Base-by-base conservation (phyloP, 1,284 basidiomycete genomes). In the Ceratobasidium theobromae region DNA sequence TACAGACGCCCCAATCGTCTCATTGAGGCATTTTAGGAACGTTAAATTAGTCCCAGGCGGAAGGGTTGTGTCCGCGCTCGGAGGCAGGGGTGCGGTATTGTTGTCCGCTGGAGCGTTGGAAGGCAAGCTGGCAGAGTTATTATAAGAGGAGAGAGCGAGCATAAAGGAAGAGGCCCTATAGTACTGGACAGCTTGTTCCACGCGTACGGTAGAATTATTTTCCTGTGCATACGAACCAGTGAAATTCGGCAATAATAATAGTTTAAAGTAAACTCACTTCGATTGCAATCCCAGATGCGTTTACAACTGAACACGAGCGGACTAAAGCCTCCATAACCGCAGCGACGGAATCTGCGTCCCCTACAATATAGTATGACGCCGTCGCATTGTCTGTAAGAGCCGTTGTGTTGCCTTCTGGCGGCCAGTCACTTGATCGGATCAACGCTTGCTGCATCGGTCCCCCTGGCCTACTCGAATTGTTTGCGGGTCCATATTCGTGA, bases 151-250 rank as follows among this genome's bases (percentile, higher is more conserved):
- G 21, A 73, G 68, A 12, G 72, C 65, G 6, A 74, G 68, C n/a
- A 67, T 71, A 60, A 74, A 73, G 14, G 71, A 69, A 5, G 71
- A 73, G 3, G 73, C 62, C 35, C 74, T 71, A 65, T 74, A 75
- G 46, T 71, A 75, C 58, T 75, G 73, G 14, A 75, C 65, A 12
- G 72, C 62, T 60, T 74, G 72, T 53, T 73, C 72, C 0, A 73
- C 70, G 35, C 67, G 65, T 5, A 69, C 69, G 45, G 66, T 65
- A 1, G 62, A 60, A 6, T 48, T 51, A 8, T 32, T 43, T 11
- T 53, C 45, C 57, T 62, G 16, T 18, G 18, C 3, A 18, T 32
- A 25, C 3, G 1, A 14, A 16, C 60, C 33, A n/a, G 54, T 27
- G 3, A 43, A 4, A 8, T 35, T 18, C n/a, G 16, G 14, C 4